Percentiles rank a stretch among this genome's conserved stretches.
These are phyloP conservation scores for Brettanomyces anomalus DNA, from an alignment of 805 yeast genomes.

Conservation along the genomic window DNA sequence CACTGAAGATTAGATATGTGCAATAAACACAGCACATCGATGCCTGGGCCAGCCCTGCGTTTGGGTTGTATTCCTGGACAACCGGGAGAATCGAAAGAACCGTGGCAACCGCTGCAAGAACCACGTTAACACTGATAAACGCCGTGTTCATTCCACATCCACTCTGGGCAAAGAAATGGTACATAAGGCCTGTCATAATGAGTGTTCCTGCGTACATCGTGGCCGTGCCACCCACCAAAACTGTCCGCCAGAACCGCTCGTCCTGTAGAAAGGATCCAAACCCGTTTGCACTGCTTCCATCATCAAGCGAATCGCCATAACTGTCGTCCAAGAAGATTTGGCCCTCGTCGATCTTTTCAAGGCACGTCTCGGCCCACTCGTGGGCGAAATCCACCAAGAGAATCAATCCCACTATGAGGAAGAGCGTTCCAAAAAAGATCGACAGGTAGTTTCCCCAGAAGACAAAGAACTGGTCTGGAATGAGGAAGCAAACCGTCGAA, in stretches of 20 bases:
- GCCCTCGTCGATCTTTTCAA: constrained; percentile 81
- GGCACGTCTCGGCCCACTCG: constrained; percentile 96
- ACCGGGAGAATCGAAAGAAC: constrained; percentile 67
- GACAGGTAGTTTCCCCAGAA: constrained; percentile 90
- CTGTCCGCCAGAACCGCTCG: constrained; percentile 63
- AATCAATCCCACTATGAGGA: constrained; percentile 83
- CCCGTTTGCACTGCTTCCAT: constrained; percentile 29
- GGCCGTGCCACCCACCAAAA: constrained; percentile 80
- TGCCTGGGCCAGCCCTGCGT: constrained; percentile 93
- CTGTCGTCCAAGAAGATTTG: constrained; percentile 44
- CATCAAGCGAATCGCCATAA: constrained; percentile 35
- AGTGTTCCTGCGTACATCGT: constrained; percentile 73
- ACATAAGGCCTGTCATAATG: constrained; percentile 71
- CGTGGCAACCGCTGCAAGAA: constrained; percentile 57
- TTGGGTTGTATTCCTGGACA: constrained; percentile 87
- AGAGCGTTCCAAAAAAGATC: constrained; percentile 72
- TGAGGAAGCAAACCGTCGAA: constrained; percentile 54
- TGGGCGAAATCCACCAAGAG: constrained; percentile 94
- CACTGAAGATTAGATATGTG: constrained; percentile 82
- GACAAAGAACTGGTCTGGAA: constrained; percentile 82
- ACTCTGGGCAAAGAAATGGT: constrained; percentile 65
- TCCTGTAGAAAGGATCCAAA: constrained; percentile 26
- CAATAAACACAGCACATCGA: constrained; percentile 94
- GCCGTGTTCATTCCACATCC: constrained; percentile 88
- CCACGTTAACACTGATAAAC: constrained; percentile 69